Evolutionary conservation across 2,329 filamentous ascomycete species (phyloP).

Genomic region (Penicillium sp.): DNA sequence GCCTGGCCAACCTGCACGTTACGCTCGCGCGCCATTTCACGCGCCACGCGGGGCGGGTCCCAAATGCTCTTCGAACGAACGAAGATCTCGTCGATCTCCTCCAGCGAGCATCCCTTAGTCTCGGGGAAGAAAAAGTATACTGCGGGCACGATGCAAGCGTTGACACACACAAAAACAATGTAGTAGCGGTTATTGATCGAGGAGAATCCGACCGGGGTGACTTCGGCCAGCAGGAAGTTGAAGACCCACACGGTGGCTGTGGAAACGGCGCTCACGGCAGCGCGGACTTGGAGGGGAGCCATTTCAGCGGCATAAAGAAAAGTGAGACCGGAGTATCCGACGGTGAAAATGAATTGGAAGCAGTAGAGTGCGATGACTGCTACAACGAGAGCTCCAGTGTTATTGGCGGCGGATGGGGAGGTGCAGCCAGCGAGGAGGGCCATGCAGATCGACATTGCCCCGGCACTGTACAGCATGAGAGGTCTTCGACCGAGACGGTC

Average conservation of each 20-base stretch:
- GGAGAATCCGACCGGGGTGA: slow-evolving; percentile 38
- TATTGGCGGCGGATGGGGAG: slow-evolving; percentile 34
- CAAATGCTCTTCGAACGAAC: slow-evolving; percentile 29
- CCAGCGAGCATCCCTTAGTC: slow-evolving; percentile 37
- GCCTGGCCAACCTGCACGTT: background rate
- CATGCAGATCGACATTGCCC: slow-evolving; percentile 29
- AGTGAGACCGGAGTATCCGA: slow-evolving; percentile 57
- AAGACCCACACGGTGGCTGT: slow-evolving; percentile 45
- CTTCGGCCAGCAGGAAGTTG: slow-evolving; percentile 37
- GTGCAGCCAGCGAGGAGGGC: slow-evolving; percentile 49
- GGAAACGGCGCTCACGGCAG: slow-evolving; percentile 54
- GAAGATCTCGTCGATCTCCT: slow-evolving; percentile 42
- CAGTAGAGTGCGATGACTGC: slow-evolving; percentile 56
- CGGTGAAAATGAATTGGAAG: slow-evolving; percentile 58
- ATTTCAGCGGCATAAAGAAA: slow-evolving; percentile 59
- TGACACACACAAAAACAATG: slow-evolving; percentile 44
- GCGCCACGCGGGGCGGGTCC: slow-evolving; percentile 25
- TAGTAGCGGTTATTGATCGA: slow-evolving; percentile 48
- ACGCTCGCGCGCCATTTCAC: slow-evolving; percentile 8
- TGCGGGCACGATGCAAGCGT: slow-evolving; percentile 28
- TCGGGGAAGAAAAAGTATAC: slow-evolving; percentile 41
- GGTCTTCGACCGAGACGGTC: slow-evolving; percentile 39
- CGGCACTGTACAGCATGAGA: slow-evolving; percentile 35
- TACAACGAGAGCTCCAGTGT: slow-evolving; percentile 48
- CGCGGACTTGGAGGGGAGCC: slow-evolving; percentile 40